Evolutionary conservation across 768 basidiomycete species (phyloP).

Genomic region (Plicaturopsis crispa): DNA sequence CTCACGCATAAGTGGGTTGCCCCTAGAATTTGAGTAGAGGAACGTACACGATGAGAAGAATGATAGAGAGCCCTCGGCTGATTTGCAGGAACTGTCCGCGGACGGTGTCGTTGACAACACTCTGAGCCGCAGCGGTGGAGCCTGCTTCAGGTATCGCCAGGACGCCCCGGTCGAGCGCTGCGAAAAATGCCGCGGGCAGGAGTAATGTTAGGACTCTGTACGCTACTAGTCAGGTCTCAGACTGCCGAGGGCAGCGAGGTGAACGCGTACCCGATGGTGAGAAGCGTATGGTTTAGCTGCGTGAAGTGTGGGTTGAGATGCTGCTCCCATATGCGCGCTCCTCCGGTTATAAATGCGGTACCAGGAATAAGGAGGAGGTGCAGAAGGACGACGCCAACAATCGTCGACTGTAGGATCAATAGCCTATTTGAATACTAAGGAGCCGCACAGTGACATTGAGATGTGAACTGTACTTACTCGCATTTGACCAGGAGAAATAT

Average conservation of each 20-base stretch:
- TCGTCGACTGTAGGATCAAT: conserved; percentile 59
- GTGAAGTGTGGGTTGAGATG: conserved; percentile 58
- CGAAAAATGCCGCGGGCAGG: conserved; percentile 62
- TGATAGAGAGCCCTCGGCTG: conserved; percentile 58
- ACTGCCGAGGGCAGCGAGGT: background rate
- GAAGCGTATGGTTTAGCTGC: conserved; percentile 60
- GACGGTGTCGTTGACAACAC: conserved; percentile 33
- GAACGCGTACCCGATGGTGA: conserved; percentile 65
- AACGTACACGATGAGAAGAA: conserved; percentile 53
- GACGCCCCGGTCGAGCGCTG: conserved; percentile 38
- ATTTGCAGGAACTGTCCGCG: conserved; percentile 46
- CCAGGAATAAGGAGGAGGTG: conserved; percentile 70
- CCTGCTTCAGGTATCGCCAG: conserved; percentile 8
- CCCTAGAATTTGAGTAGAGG: background rate
- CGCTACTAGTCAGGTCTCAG: background rate
- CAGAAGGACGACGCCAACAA: conserved; percentile 66
- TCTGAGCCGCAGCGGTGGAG: conserved; percentile 13
- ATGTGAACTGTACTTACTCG: conserved; percentile 61
- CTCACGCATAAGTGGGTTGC: conserved; percentile 1
- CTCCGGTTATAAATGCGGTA: conserved; percentile 62
- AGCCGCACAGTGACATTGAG: too few relatives aligned
- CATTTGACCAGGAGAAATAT: conserved; percentile 63
- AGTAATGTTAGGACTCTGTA: conserved; percentile 54
- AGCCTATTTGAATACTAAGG: too few relatives aligned
- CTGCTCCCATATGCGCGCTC: conserved; percentile 60